A percentile compares a stretch with the other conserved stretches of the same genome.
phyloP scores from a whole-genome alignment of 2,329 filamentous ascomycete genomes.

The Corniculantispora saksenae region DNA sequence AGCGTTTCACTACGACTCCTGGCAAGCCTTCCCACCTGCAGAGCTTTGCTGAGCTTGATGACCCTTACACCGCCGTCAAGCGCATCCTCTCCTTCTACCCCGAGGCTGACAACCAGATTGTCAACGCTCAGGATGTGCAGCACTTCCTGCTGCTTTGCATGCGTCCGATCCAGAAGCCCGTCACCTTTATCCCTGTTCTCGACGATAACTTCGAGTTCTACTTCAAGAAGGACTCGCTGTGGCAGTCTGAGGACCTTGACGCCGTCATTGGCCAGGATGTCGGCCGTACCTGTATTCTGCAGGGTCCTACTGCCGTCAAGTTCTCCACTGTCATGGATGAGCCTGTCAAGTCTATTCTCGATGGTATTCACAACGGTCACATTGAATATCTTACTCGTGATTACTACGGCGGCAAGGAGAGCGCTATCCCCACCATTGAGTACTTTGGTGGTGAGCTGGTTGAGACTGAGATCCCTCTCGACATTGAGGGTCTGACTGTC shows the following conservation, averaged over 20 bases:
- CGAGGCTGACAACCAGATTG: slow-evolving; percentile 84
- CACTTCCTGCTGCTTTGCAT: slow-evolving; percentile 93
- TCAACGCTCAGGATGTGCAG: slow-evolving; percentile 97
- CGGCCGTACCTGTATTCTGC: slow-evolving; percentile 90
- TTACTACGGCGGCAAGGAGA: slow-evolving; percentile 72
- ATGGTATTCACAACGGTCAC: slow-evolving; percentile 85
- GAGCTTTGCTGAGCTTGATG: slow-evolving; percentile 82
- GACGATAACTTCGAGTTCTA: slow-evolving; percentile 98
- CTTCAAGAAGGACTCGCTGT: slow-evolving; percentile 99
- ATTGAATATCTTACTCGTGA: slow-evolving; percentile 79
- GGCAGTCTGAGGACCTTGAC: slow-evolving; percentile 97
- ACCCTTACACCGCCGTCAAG: slow-evolving; percentile 77
- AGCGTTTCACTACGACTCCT: slow-evolving; percentile 78
- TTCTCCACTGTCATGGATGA: slow-evolving; percentile 90
- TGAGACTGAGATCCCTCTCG: slow-evolving; percentile 68
- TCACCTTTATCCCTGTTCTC: slow-evolving; percentile 91
- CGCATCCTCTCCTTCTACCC: slow-evolving; percentile 81
- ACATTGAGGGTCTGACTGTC: slow-evolving; percentile 83
- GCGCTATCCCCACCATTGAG: slow-evolving; percentile 79
- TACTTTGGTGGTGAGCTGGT: slow-evolving; percentile 92
- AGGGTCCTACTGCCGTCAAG: slow-evolving; percentile 88
- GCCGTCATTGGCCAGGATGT: slow-evolving; percentile 96
- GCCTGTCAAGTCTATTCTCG: slow-evolving; percentile 91
- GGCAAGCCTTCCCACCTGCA: slow-evolving; percentile 82
- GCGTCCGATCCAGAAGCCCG: slow-evolving; percentile 89